phyloP scores from a whole-genome alignment of 208 protist species.

The Spongospora subterranea region DNA sequence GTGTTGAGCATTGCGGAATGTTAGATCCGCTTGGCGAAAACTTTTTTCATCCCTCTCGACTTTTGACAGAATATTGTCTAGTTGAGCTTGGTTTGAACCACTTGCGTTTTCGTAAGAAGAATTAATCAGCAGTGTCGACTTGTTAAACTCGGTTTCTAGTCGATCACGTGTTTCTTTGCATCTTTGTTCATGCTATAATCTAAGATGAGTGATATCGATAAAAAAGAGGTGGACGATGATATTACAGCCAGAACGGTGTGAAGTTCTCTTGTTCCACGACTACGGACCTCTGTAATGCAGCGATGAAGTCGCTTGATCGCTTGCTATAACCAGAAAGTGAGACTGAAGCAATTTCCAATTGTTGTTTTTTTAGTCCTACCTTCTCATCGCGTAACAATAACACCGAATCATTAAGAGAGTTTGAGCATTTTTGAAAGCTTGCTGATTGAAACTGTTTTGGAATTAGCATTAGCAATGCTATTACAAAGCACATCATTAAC shows the following conservation, averaged over 20 bases:
- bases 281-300: not conserved
- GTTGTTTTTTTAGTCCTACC: not conserved
- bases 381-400: not conserved
- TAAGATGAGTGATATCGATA: not conserved
- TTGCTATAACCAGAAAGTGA: not conserved
- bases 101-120: not conserved
- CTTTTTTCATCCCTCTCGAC: not conserved
- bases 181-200: not conserved
- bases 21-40: slow-evolving; percentile 38
- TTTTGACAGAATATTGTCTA: not conserved
- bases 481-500: not conserved
- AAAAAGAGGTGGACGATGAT: not conserved
- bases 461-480: not conserved
- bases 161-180: slow-evolving; percentile 12
- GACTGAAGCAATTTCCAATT: not conserved
- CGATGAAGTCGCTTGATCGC: not conserved
- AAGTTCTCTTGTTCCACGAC: not conserved
- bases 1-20: slow-evolving; percentile 17
- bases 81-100: not conserved
- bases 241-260: not conserved
- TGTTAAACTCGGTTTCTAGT: not conserved
- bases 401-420: not conserved
- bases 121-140: not conserved
- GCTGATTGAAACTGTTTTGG: not conserved
- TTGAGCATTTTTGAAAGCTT: not conserved